Evolutionary conservation across 805 yeast genomes (phyloP).

Genomic region (Metschnikowia gelsemii): DNA sequence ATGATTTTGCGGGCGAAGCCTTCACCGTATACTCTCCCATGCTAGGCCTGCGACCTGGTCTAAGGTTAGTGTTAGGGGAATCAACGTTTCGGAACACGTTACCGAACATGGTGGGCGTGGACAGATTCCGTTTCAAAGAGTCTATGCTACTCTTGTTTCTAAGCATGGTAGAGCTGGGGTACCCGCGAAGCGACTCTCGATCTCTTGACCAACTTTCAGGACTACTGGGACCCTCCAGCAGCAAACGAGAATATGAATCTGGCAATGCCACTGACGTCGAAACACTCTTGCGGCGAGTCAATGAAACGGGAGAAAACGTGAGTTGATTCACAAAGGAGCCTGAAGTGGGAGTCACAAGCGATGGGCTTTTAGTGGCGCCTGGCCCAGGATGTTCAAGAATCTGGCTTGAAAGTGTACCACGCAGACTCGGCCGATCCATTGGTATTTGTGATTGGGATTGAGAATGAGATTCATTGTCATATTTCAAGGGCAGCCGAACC

Average conservation of each 20-base stretch:
- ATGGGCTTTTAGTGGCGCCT: neutral
- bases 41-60: constrained; percentile 8
- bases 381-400: neutral
- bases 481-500: constrained; percentile 14
- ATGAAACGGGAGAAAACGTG: constrained; percentile 14
- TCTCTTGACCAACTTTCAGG: neutral
- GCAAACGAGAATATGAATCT: neutral
- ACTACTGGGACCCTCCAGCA: neutral
- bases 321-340: constrained; percentile 11
- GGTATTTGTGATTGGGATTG: too few species aligned
- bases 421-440: too few species aligned
- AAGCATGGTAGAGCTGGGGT: constrained; percentile 5
- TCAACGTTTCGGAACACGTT: constrained; percentile 6
- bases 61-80: constrained; percentile 1
- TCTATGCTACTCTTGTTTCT: constrained; percentile 1
- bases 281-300: constrained; percentile 13
- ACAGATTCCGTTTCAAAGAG: constrained; percentile 7
- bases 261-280: constrained; percentile 7
- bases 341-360: constrained; percentile 11
- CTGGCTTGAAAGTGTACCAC: neutral
- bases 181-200: neutral
- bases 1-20: constrained; percentile 4
- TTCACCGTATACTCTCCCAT: neutral
- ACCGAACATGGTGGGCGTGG: constrained; percentile 11
- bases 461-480: neutral